These are phyloP conservation scores for Penicillium paneum DNA, from an alignment of 2,329 filamentous ascomycete genomes.

Conservation along the genomic window DNA sequence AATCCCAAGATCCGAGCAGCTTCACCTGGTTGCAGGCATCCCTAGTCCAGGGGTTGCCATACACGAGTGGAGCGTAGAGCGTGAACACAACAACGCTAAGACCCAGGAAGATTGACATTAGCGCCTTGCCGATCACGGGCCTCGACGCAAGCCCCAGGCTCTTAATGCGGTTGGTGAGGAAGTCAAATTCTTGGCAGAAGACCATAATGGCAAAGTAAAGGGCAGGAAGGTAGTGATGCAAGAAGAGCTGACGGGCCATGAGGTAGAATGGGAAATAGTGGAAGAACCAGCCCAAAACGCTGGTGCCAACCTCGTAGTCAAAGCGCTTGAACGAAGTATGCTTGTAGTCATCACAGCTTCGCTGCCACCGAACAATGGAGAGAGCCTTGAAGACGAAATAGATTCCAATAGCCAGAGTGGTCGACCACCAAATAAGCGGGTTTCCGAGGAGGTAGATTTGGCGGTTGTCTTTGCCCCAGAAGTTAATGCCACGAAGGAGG, in stretches of 20 bases:
- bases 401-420: conserved; percentile 70
- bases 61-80: conserved; percentile 83
- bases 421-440: conserved; percentile 90
- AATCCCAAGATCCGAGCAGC: conserved; percentile 87
- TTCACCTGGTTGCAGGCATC: conserved; percentile 81
- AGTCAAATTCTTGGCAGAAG: conserved; percentile 87
- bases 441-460: conserved; percentile 98
- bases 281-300: conserved; percentile 89
- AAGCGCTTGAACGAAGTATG: conserved; percentile 88
- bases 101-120: conserved; percentile 70
- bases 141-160: conserved; percentile 65
- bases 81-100: conserved; percentile 72
- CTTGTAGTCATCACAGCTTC: conserved; percentile 81
- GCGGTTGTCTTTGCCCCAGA: conserved; percentile 91
- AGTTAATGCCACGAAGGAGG: conserved; percentile 93
- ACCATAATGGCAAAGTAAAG: conserved; percentile 92
- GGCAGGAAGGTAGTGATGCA: conserved; percentile 97
- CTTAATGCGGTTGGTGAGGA: conserved; percentile 68
- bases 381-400: conserved; percentile 85
- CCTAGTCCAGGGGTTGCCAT: conserved; percentile 93
- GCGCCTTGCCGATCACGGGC: conserved; percentile 70
- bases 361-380: conserved; percentile 88
- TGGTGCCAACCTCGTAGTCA: conserved; percentile 91
- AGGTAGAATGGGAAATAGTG: conserved; percentile 99
- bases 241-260: conserved; percentile 96